Evolutionary conservation across 2,329 filamentous ascomycete species (phyloP).

Genomic region (Aspergillus sp.): DNA sequence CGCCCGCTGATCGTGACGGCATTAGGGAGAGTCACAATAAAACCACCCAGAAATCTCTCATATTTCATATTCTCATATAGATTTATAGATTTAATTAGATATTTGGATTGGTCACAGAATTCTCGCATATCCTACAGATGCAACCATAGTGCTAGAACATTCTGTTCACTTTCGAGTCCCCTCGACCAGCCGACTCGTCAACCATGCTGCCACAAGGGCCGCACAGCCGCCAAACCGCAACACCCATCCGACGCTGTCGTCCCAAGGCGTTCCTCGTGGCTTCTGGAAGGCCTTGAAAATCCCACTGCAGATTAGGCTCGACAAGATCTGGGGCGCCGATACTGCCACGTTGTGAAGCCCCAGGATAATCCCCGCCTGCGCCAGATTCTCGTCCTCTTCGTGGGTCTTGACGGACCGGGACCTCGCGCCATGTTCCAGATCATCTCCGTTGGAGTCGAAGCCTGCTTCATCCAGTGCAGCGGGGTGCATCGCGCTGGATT

Average conservation of each 20-base stretch:
- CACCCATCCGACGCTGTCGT: conserved; percentile 83
- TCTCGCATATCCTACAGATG: neutral
- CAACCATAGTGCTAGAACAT: no score
- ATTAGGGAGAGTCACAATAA: neutral
- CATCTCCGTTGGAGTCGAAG: conserved; percentile 8
- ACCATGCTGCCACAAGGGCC: conserved; percentile 71
- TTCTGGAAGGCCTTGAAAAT: conserved; percentile 88
- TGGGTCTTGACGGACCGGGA: conserved; percentile 21
- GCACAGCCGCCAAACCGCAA: conserved; percentile 78
- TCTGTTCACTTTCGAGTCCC: conserved; percentile 32
- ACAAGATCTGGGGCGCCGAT: conserved; percentile 85
- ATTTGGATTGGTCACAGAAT: no score
- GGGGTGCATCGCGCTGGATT: conserved; percentile 5
- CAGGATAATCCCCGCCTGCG: conserved; percentile 84
- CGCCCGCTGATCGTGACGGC: neutral
- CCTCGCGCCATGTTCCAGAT: conserved; percentile 26
- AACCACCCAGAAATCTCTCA: neutral
- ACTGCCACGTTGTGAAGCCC: conserved; percentile 96
- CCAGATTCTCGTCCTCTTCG: conserved; percentile 52
- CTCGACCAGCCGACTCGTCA: conserved; percentile 67
- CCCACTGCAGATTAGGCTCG: conserved; percentile 76
- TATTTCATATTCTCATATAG: neutral
- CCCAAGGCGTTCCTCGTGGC: conserved; percentile 76
- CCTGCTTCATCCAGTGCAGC: neutral
- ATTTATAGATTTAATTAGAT: no score